A percentile compares a stretch with the other conserved stretches of the same genome.
Conservation (phyloP, 371 early-diverging fungal genomes). For the Haplosporangium sp. region DNA sequence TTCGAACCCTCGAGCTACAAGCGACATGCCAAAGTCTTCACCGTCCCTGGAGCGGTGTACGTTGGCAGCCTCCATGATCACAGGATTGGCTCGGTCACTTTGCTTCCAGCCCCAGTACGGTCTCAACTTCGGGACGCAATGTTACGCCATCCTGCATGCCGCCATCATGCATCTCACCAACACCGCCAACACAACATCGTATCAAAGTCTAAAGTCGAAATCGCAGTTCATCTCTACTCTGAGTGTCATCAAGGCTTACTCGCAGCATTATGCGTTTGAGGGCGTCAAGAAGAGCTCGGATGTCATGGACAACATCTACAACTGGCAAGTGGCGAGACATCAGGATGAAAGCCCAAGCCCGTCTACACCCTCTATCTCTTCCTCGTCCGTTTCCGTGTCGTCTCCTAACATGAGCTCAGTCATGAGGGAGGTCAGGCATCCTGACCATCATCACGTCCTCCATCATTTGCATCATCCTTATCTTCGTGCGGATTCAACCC, state of each 20-base stretch:
- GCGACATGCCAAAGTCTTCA: constrained; percentile 50
- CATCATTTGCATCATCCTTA: constrained; percentile 53
- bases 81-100: constrained; percentile 44
- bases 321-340: constrained; percentile 53
- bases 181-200: constrained; percentile 52
- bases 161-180: constrained; percentile 56
- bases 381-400: constrained; percentile 32
- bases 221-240: constrained; percentile 53
- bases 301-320: constrained; percentile 55
- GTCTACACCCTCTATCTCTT: constrained; percentile 14
- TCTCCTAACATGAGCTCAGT: constrained; percentile 21
- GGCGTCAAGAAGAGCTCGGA: constrained; percentile 56
- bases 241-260: constrained; percentile 54
- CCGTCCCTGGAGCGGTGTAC: constrained; percentile 50
- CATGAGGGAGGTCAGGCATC: constrained; percentile 52
- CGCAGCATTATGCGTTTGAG: constrained; percentile 53
- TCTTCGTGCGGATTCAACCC: constrained; percentile 45
- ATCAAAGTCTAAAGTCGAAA: constrained; percentile 53
- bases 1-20: constrained; percentile 49
- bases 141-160: constrained; percentile 50
- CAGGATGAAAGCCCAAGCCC: constrained; percentile 55
- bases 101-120: constrained; percentile 55
- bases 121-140: constrained; percentile 53
- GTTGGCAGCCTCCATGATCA: constrained; percentile 53
- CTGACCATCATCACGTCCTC: constrained; percentile 52